Conservation (phyloP, 139 green algal species). For the Micractinium conductrix region DNA sequence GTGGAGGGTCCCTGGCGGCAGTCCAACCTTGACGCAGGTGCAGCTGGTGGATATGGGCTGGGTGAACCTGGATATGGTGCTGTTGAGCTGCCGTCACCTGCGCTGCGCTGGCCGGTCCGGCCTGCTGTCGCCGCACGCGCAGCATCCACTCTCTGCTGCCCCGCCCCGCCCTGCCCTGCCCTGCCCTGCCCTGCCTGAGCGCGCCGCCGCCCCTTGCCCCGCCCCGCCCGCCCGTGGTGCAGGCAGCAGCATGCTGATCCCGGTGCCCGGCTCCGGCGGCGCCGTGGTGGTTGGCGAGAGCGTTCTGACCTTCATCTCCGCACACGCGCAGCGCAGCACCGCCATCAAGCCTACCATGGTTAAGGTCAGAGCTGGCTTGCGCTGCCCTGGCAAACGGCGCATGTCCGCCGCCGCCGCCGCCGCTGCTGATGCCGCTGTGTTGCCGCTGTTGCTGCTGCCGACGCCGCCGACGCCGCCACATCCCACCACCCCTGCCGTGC, state of each 20-base stretch:
- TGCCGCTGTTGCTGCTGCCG: too few species aligned
- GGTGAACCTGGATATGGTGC: background rate
- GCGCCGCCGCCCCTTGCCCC: too few species aligned
- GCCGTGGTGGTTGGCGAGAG: constrained; percentile 89
- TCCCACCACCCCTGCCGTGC: too few species aligned
- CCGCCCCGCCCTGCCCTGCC: too few species aligned
- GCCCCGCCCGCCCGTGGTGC: background rate
- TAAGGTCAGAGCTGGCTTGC: constrained; percentile 39
- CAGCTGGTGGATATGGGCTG: constrained; percentile 21
- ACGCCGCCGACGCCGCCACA: too few species aligned
- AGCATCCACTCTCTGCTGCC: too few species aligned
- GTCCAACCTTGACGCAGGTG: constrained; percentile 82
- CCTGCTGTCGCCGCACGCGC: too few species aligned
- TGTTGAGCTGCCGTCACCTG: background rate
- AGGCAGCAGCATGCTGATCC: constrained; percentile 74
- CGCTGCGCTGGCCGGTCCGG: background rate
- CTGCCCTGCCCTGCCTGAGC: too few species aligned
- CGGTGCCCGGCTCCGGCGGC: constrained; percentile 81
- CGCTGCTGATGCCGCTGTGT: too few species aligned
- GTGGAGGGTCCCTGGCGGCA: constrained; percentile 82
- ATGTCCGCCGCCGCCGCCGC: too few species aligned
- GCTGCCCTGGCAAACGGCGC: too few species aligned
- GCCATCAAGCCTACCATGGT: constrained; percentile 44
- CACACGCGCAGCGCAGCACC: constrained; percentile 33
- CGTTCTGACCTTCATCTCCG: constrained; percentile 78